These are phyloP conservation scores for Fusarium nurragi DNA, from an alignment of 2,329 filamentous ascomycete genomes.

Conservation along the genomic window DNA sequence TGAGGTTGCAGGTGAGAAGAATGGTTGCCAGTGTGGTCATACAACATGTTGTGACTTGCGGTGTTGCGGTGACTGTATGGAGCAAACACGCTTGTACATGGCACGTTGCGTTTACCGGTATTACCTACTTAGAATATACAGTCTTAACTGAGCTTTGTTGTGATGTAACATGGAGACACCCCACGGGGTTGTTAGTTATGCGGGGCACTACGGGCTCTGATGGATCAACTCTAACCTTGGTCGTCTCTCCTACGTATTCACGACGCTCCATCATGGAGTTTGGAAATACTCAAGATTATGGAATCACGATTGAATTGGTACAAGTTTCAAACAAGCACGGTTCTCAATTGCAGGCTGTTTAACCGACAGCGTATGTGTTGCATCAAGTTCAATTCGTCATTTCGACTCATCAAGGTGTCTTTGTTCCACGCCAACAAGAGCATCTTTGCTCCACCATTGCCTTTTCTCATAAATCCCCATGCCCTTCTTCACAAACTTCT, in stretches of 20 bases:
- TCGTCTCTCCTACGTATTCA: background rate
- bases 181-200: too few species aligned
- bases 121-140: too few species aligned
- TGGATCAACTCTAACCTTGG: conserved; percentile 6
- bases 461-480: conserved; percentile 15
- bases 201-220: too few species aligned
- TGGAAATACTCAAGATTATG: background rate
- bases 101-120: background rate
- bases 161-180: too few species aligned
- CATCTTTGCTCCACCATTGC: conserved; percentile 26
- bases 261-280: background rate
- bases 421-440: conserved; percentile 11
- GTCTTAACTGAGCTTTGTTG: too few species aligned
- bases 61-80: too few species aligned
- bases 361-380: background rate
- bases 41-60: background rate
- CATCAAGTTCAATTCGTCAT: conserved; percentile 27
- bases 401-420: conserved; percentile 38
- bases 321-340: background rate
- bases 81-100: background rate
- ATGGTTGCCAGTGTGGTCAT: background rate
- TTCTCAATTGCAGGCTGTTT: too few species aligned
- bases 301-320: background rate
- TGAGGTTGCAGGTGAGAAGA: background rate
- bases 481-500: conserved; percentile 5